Evolutionary conservation across 208 protist genomes (phyloP), one percentile per base, ranked within the genome.

Genomic region (Leishmania tarentolae): DNA sequence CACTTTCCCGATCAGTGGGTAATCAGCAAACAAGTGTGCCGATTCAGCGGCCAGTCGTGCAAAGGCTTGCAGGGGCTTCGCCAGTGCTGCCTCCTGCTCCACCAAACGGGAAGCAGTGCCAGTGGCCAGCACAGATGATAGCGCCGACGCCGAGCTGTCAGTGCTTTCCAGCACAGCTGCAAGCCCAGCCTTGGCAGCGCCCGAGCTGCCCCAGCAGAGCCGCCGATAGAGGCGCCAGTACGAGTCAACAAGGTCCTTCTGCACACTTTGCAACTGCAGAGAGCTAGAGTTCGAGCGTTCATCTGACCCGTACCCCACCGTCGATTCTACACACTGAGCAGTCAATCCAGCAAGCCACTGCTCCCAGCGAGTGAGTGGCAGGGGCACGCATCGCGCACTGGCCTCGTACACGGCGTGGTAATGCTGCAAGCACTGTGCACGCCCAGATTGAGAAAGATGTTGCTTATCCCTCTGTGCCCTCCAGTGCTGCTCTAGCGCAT

Each of bases 21-120:
- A 91, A 31, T 70, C 75, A 21, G 75, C 75, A 59, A 87, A 92
- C 21, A 94, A 81, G 74, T 95, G 92, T 17, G 88, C 82, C 37
- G 89, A 84, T 17, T 89, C 83, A 66, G 84, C 78, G 3, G 85
- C 75, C 6, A 95, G 80, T 8, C 74, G 61, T 17, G 89, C 75
- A 78, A 92, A 95, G 31, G 72, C 75, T 21, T 92, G 91, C 5
- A 93, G 81, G 17, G 74, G 59, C 15, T 37, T 53, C 8, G 74
- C 75, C 7, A 78, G 69, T 0, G 69, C 56, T 0, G 31, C 47
- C 61, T 86, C 81, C 59, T 61, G 19, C 47, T 63, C 31, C 65
- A 69, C 78, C 24, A 83, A 57, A 8, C 9, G 31, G 28, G 53
- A n/a, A 2, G 19, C 44, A 5, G 69, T 35, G 8, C 35, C 44